phyloP scores from a whole-genome alignment of 805 yeast genomes.

The Schizosaccharomyces cryophilus region DNA sequence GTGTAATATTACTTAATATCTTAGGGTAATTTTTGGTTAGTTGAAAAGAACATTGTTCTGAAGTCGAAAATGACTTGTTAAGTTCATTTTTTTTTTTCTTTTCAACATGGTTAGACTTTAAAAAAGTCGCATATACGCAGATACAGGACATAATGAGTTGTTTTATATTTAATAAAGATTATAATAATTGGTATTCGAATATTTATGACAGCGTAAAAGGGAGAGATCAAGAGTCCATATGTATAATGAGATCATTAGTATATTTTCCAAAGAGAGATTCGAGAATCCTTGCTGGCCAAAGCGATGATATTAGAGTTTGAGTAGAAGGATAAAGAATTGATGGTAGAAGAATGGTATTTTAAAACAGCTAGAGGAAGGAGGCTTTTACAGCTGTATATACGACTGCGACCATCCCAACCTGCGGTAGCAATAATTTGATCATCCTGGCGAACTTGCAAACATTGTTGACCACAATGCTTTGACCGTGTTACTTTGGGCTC shows the following conservation, averaged over 20 bases:
- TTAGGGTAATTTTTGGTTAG: too few species aligned
- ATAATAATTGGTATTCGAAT: too few species aligned
- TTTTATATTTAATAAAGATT: too few species aligned
- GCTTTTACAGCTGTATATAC: not conserved
- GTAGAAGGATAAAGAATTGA: not conserved
- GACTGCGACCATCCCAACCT: conserved; percentile 1
- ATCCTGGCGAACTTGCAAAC: not conserved
- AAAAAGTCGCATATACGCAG: too few species aligned
- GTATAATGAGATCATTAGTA: not conserved
- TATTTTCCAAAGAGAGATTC: not conserved
- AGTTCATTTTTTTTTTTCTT: too few species aligned
- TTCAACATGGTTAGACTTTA: too few species aligned
- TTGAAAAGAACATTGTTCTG: too few species aligned
- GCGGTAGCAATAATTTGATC: not conserved
- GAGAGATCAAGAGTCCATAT: too few species aligned
- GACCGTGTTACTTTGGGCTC: not conserved
- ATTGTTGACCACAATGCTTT: not conserved
- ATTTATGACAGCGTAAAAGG: too few species aligned
- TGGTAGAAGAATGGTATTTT: not conserved
- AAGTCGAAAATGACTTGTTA: too few species aligned
- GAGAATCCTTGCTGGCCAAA: not conserved
- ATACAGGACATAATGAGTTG: too few species aligned
- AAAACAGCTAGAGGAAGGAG: not conserved
- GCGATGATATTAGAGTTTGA: not conserved
- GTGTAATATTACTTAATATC: too few species aligned